phyloP scores from a whole-genome alignment of 495 filamentous ascomycete species.

The Neurospora sp. region DNA sequence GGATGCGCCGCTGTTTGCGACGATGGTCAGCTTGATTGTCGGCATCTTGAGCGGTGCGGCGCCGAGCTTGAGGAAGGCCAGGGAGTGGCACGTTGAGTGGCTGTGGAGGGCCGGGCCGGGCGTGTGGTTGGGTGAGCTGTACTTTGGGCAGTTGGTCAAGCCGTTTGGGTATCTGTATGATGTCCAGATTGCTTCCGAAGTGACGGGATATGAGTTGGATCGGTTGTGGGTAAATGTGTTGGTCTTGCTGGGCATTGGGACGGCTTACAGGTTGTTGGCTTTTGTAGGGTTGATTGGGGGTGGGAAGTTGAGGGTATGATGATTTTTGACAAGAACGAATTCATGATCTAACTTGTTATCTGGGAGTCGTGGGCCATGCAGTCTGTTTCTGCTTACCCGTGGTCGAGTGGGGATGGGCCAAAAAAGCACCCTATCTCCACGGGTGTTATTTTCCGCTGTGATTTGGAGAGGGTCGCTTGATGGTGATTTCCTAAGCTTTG shows the following conservation, averaged over 20 bases:
- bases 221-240: slow-evolving; percentile 28
- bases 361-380: not conserved
- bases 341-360: not conserved
- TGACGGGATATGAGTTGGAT: slow-evolving; percentile 30
- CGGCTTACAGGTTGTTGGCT: slow-evolving; percentile 29
- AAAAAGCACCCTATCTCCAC: too few relatives aligned
- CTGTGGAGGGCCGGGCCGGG: slow-evolving; percentile 43
- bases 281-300: slow-evolving; percentile 28
- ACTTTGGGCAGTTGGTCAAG: slow-evolving; percentile 36
- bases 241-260: slow-evolving; percentile 28
- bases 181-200: slow-evolving; percentile 24
- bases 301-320: not conserved
- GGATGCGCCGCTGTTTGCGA: slow-evolving; percentile 39
- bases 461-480: too few relatives aligned
- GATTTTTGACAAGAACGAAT: not conserved
- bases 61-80: slow-evolving; percentile 37
- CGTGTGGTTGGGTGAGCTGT: slow-evolving; percentile 48
- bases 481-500: too few relatives aligned
- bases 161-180: slow-evolving; percentile 38
- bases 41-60: slow-evolving; percentile 39
- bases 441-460: too few relatives aligned
- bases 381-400: too few relatives aligned
- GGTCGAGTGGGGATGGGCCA: too few relatives aligned
- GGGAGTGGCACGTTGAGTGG: slow-evolving; percentile 44
- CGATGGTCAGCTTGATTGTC: slow-evolving; percentile 37